Conservation (phyloP, 495 filamentous ascomycete species). For the Parathielavia hyrcaniae region DNA sequence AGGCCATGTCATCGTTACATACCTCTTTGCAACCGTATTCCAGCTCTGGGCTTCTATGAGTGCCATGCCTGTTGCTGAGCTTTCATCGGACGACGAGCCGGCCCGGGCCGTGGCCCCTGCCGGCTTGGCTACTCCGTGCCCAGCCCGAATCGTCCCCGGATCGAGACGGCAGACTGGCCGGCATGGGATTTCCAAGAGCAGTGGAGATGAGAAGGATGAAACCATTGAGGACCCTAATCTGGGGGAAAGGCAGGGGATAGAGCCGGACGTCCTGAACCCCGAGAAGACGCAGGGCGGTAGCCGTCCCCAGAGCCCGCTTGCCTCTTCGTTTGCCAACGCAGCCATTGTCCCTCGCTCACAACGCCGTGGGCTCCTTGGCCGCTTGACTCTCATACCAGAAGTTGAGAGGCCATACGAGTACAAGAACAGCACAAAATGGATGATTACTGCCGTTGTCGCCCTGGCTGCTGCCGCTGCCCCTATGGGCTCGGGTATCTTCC, state of each 20-base stretch:
- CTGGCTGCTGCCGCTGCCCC: constrained; percentile 70
- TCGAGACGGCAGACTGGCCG: not conserved
- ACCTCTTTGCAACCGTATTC: not conserved
- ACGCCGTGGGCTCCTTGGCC: constrained; percentile 69
- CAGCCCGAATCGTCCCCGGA: not conserved
- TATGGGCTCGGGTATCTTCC: constrained; percentile 78
- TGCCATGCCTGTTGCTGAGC: constrained; percentile 4
- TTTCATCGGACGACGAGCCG: constrained; percentile 6
- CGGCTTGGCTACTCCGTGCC: not conserved
- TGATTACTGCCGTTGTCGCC: constrained; percentile 73
- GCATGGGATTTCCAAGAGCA: constrained; percentile 2
- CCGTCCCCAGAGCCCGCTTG: constrained; percentile 25
- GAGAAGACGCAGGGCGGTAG: constrained; percentile 13
- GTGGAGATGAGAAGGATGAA: not conserved
- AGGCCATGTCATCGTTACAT: not conserved
- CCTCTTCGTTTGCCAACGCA: constrained; percentile 38
- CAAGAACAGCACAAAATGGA: constrained; percentile 67
- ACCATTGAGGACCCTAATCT: not conserved
- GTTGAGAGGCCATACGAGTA: constrained; percentile 72
- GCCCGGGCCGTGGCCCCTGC: constrained; percentile 2
- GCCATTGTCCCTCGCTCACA: constrained; percentile 56
- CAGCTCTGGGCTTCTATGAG: not conserved
- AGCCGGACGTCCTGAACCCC: not conserved
- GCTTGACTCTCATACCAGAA: constrained; percentile 73
- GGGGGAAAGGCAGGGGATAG: not conserved